phyloP scores from a whole-genome alignment of 139 green algal genomes.

The Chlorella sp. region DNA sequence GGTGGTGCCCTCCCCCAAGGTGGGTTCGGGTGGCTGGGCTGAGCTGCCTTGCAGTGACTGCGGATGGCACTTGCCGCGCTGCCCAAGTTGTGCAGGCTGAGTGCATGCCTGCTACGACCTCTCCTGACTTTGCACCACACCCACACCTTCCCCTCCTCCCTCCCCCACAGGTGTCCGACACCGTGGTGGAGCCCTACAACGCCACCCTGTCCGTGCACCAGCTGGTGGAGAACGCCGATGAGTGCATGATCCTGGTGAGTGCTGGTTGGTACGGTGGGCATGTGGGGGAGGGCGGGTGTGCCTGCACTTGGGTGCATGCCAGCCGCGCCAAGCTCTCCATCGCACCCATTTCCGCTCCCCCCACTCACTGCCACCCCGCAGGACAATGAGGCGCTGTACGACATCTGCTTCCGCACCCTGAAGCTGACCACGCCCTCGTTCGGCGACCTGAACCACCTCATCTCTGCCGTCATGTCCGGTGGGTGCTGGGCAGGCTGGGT shows the following conservation, averaged over 20 bases:
- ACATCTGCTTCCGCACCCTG: constrained; percentile 99
- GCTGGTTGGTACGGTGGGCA: no score
- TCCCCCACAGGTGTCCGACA: constrained; percentile 90
- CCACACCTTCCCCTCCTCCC: no score
- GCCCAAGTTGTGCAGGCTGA: no score
- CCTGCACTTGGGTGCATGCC: no score
- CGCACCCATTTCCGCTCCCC: no score
- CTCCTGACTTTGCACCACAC: no score
- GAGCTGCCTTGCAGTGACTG: neutral
- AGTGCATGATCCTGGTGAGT: constrained; percentile 96
- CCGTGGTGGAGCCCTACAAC: constrained; percentile 99
- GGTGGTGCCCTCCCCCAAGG: constrained; percentile 98
- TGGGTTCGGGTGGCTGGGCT: neutral
- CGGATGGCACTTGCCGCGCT: no score
- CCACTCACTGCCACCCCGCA: constrained; percentile 3
- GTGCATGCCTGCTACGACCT: neutral
- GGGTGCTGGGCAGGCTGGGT: no score
- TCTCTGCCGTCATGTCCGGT: constrained; percentile 97
- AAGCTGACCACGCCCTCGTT: constrained; percentile 99
- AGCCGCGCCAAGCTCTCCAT: no score
- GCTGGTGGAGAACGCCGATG: constrained; percentile 99
- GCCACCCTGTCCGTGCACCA: constrained; percentile 99
- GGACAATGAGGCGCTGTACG: constrained; percentile 98
- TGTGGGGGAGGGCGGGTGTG: no score
- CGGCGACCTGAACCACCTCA: constrained; percentile 98